These are phyloP conservation scores for Lactifluus pinguis DNA, from an alignment of 768 basidiomycete genomes.

Conservation along the genomic window DNA sequence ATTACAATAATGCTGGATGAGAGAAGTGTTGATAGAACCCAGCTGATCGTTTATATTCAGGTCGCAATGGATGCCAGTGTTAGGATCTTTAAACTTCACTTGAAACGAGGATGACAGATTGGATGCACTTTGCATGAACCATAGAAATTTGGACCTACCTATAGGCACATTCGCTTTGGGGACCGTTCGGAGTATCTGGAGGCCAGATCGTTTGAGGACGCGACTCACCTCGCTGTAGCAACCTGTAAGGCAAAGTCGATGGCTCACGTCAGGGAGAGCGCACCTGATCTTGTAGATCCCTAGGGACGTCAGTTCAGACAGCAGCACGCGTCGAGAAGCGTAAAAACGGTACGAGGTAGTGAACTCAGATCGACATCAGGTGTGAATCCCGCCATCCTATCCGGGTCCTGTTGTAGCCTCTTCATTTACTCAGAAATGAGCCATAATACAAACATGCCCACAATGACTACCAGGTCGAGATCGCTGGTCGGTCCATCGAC, in stretches of 20 bases:
- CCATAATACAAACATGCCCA: slow-evolving; percentile 24
- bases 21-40: slow-evolving; percentile 40
- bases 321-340: neutral
- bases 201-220: slow-evolving; percentile 25
- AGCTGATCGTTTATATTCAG: slow-evolving; percentile 57
- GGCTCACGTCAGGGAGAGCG: neutral
- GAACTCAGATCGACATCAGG: slow-evolving; percentile 21
- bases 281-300: slow-evolving; percentile 28
- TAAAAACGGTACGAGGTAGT: slow-evolving; percentile 25
- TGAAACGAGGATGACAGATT: slow-evolving; percentile 2
- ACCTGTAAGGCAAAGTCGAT: neutral
- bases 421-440: neutral
- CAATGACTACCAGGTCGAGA: slow-evolving; percentile 44
- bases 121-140: neutral
- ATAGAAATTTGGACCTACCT: slow-evolving; percentile 19
- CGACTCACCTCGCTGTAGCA: slow-evolving; percentile 26
- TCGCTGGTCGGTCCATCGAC: slow-evolving; percentile 35
- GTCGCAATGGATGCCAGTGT: slow-evolving; percentile 37
- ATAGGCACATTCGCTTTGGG: slow-evolving; percentile 31
- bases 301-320: slow-evolving; percentile 6
- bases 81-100: slow-evolving; percentile 48
- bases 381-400: slow-evolving; percentile 24
- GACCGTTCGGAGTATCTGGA: slow-evolving; percentile 23
- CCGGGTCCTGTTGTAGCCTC: slow-evolving; percentile 28
- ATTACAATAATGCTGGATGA: slow-evolving; percentile 45